Evolutionary conservation across 2,329 filamentous ascomycete genomes (phyloP).

Genomic region (Pseudonectria buxi): DNA sequence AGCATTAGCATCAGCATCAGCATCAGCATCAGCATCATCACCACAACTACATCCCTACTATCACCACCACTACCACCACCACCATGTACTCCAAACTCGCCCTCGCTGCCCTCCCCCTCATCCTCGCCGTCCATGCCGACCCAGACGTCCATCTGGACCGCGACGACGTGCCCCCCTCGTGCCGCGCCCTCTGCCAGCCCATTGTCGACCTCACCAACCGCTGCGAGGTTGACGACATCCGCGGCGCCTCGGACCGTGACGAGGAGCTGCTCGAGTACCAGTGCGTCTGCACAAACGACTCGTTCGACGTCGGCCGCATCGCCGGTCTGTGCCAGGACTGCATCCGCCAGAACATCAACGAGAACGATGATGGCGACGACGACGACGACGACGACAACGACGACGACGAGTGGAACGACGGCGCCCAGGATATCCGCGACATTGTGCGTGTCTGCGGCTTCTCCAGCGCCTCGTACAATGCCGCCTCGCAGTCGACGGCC

Average conservation of each 20-base stretch:
- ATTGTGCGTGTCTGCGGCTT: conserved; percentile 31
- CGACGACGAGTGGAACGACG: conserved; percentile 8
- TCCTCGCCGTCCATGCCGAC: conserved; percentile 23
- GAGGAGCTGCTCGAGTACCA: conserved; percentile 32
- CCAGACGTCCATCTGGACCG: conserved; percentile 24
- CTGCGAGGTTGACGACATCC: conserved; percentile 28
- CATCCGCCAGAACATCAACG: conserved; percentile 26
- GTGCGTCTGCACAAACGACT: conserved; percentile 35
- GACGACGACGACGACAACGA: conserved; percentile 15
- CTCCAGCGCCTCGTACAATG: conserved; percentile 22
- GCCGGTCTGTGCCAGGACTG: conserved; percentile 32
- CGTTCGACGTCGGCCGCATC: conserved; percentile 31
- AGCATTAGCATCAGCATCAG: no score
- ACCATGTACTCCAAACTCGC: conserved; percentile 26
- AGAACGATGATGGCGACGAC: conserved; percentile 9
- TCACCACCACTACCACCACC: conserved; percentile 3
- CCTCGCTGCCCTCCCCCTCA: conserved; percentile 22
- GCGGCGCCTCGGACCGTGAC: conserved; percentile 23
- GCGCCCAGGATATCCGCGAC: conserved; percentile 26
- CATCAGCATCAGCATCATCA: no score
- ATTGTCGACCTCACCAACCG: conserved; percentile 27
- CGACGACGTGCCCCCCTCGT: conserved; percentile 28
- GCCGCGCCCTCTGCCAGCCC: conserved; percentile 31
- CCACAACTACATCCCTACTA: not conserved
- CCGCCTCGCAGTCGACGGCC: conserved; percentile 24